Base-by-base conservation (phyloP, 1,139 yeast species). In the Scheffersomyces lignicola region DNA sequence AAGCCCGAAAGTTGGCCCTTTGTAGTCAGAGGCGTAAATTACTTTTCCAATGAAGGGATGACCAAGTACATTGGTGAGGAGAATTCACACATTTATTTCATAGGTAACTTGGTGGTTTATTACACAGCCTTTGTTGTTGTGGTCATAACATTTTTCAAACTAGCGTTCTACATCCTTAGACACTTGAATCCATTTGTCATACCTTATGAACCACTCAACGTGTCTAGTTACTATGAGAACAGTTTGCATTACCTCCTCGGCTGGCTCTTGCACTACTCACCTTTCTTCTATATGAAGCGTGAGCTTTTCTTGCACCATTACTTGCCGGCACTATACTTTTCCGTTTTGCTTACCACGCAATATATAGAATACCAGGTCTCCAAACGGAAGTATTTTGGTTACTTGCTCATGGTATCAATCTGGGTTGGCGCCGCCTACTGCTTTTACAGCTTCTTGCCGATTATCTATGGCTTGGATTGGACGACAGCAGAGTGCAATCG, bases 1-100 rank as follows among this genome's bases (percentile, higher is more conserved):
- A 31, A 44, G n/a, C 72, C 75, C 0, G 52, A 47, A 32, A 39
- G 60, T 2, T 70, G 76, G 76, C 73, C 73, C 20, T 60, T 65
- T 38, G 45, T 58, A 18, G 22, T 47, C 7, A 43, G 66, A 24
- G 73, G 74, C 0, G 56, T 68, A 14, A 56, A 51, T 31, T 64
- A 58, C 36, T 63, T 43, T 44, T 47, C 53, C 23, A 56, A 51
- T 21, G 46, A 53, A 11, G 55, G 52, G 3, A 33, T 43, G 29
- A 44, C 43, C 7, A 40, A 43, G 22, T 35, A 43, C 17, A 42
- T 46, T 14, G 57, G 47, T 29, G 62, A 57, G 34, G 39, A 44
- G 6, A 61, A 61, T 9, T 56, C 61, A 34, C 62, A 60, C 34
- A 47, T 69, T 14, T 69, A 65, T 42, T 48, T 57, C 17, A 37